Conservation (phyloP, 2,329 filamentous ascomycete genomes). For the Nigrograna mackinnonii region DNA sequence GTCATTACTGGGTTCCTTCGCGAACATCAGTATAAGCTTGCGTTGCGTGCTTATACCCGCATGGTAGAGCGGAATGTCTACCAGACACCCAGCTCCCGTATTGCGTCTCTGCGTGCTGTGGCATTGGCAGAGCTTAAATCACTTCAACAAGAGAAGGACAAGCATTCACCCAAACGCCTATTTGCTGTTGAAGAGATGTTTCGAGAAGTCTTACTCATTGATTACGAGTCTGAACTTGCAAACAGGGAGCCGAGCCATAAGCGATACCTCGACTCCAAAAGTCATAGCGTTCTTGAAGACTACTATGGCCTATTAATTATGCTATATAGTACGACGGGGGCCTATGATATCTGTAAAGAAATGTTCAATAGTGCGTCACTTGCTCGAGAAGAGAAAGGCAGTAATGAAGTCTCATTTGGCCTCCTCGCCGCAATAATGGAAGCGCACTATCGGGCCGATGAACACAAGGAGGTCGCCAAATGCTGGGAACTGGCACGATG, state of each 20-base stretch:
- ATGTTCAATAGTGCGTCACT: conserved; percentile 24
- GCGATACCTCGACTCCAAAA: conserved; percentile 23
- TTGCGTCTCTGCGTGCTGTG: conserved; percentile 37
- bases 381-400: conserved; percentile 3
- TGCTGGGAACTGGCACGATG: conserved; percentile 68
- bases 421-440: conserved; percentile 66
- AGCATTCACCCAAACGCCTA: conserved; percentile 22
- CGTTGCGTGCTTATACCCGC: conserved; percentile 51
- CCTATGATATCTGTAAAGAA: conserved; percentile 44
- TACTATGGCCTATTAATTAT: conserved; percentile 62
- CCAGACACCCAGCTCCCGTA: conserved; percentile 47
- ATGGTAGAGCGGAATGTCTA: conserved; percentile 46
- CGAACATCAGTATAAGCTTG: conserved; percentile 48
- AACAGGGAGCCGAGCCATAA: conserved; percentile 26
- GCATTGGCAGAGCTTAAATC: conserved; percentile 23
- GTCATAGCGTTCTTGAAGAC: conserved; percentile 49
- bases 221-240: conserved; percentile 32
- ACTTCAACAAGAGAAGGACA: conserved; percentile 13
- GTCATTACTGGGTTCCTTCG: conserved; percentile 55
- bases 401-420: conserved; percentile 34
- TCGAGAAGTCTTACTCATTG: conserved; percentile 24
- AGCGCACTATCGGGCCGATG: conserved; percentile 60
- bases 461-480: conserved; percentile 63
- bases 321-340: conserved; percentile 53
- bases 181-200: conserved; percentile 28